These are phyloP conservation scores for Coffea canephora DNA, from an alignment of 257 asterid species.

Conservation along the genomic window DNA sequence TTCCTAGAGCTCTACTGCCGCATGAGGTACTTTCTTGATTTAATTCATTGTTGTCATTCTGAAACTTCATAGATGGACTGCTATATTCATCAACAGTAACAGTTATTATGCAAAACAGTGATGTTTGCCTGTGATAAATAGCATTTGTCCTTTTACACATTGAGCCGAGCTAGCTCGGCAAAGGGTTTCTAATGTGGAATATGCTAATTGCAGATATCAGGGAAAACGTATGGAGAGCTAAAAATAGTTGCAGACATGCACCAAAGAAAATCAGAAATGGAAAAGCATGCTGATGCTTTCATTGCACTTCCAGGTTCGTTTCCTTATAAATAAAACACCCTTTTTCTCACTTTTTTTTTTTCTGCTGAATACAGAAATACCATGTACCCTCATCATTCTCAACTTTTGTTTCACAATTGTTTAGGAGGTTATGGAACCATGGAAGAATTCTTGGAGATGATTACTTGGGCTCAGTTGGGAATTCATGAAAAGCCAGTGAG, in stretches of 20 bases:
- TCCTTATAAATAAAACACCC: neutral
- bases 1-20: slow-evolving; percentile 60
- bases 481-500: slow-evolving; percentile 69
- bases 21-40: slow-evolving; percentile 44
- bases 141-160: neutral
- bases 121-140: neutral
- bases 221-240: slow-evolving; percentile 51
- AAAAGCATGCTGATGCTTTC: slow-evolving; percentile 68
- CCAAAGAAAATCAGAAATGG: slow-evolving; percentile 71
- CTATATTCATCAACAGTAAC: neutral
- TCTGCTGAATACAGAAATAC: neutral
- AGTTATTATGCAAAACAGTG: neutral
- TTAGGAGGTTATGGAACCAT: slow-evolving; percentile 77
- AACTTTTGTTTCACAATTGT: neutral
- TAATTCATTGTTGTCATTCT: neutral
- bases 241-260: slow-evolving; percentile 68
- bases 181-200: neutral
- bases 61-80: neutral
- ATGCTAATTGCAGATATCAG: slow-evolving; percentile 26
- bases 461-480: slow-evolving; percentile 73
- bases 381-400: neutral
- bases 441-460: slow-evolving; percentile 71
- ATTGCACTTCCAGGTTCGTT: slow-evolving; percentile 68
- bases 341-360: neutral
- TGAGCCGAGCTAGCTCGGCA: neutral